Base-by-base conservation (phyloP, 768 basidiomycete species). In the Amanita brunnescens region DNA sequence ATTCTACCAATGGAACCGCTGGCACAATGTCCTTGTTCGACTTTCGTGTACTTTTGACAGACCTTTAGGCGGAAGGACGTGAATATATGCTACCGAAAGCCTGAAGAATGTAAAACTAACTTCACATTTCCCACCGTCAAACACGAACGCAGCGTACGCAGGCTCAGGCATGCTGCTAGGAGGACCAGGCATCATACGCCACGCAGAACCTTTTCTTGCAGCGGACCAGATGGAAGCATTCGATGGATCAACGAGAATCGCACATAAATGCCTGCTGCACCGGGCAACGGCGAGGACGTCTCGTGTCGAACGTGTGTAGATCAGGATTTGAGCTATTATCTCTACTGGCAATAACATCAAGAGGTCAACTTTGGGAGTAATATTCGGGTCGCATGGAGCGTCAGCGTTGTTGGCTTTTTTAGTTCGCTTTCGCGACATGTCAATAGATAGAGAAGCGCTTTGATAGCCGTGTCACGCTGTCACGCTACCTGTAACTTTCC, bases 101-200 rank as follows among this genome's bases (percentile, higher is more conserved):
- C n/a, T 18, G 38, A 33, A 33, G 52, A 37, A 9, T 35, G 34
- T 20, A 38, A 5, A 49, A 24, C 70, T 35, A 51, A 84, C 80
- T 60, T 76, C 75, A 55, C 86, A 88, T 2, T 54, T n/a, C 0
- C 83, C 82, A 1, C 63, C 62, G 55, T 79, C 78, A 52, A 83
- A 87, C 20, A 87, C 54, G 49, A 85, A 77, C 0, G 83, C 77
- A n/a, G 80, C 81, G 60, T 80, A 85, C 0, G 76, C 67, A 0
- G 78, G 59, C 58, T 88, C 86, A 4, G 70, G 74, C 60, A 77
- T 77, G 5, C 23, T 6, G n/a, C 23, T 24, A n/a, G 41, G 41
- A 1, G 64, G 8, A 58, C 65, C 12, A 52, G 64, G 63, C 37
- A 61, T 57, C n/a, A n/a, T n/a, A n/a, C n/a, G 13, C 59, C 56